Evolutionary conservation across 2,329 filamentous ascomycete genomes (phyloP).

Genomic region (Arthrinium phaeospermum): DNA sequence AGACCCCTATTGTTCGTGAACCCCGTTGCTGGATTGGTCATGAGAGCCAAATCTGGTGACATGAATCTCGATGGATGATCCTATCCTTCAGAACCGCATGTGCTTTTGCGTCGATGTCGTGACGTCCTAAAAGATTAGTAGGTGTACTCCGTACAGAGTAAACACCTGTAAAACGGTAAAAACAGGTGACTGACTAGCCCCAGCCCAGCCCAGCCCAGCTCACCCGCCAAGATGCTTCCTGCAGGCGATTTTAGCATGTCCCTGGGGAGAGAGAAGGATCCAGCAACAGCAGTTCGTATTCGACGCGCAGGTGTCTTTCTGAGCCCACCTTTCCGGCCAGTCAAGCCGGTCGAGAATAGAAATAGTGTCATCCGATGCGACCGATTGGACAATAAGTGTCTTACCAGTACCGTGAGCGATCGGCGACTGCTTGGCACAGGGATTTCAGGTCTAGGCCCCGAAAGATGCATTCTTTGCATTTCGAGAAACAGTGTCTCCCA

Average conservation of each 20-base stretch:
- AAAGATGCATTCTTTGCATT: background rate
- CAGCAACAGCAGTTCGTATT: background rate
- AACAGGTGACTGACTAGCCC: background rate
- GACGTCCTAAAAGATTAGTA: background rate
- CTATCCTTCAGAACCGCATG: background rate
- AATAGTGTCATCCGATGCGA: slow-evolving; percentile 7
- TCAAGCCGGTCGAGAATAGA: background rate
- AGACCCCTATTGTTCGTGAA: background rate
- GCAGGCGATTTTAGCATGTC: background rate
- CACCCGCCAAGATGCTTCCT: background rate
- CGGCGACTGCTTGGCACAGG: slow-evolving; percentile 1
- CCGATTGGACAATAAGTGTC: slow-evolving; percentile 6
- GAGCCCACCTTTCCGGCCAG: slow-evolving; percentile 2
- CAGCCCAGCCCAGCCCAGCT: background rate
- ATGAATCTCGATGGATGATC: background rate
- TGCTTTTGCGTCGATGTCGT: background rate
- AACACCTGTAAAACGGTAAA: background rate
- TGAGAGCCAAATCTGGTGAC: background rate
- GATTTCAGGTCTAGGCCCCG: slow-evolving; percentile 5
- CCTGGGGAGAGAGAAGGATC: background rate
- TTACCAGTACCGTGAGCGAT: slow-evolving; percentile 1
- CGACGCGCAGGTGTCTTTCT: slow-evolving; percentile 9
- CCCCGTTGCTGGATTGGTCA: background rate
- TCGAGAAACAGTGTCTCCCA: background rate
- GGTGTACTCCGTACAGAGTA: background rate